Base-by-base conservation (phyloP, 306 rosid species). In the Lablab purpureus region DNA sequence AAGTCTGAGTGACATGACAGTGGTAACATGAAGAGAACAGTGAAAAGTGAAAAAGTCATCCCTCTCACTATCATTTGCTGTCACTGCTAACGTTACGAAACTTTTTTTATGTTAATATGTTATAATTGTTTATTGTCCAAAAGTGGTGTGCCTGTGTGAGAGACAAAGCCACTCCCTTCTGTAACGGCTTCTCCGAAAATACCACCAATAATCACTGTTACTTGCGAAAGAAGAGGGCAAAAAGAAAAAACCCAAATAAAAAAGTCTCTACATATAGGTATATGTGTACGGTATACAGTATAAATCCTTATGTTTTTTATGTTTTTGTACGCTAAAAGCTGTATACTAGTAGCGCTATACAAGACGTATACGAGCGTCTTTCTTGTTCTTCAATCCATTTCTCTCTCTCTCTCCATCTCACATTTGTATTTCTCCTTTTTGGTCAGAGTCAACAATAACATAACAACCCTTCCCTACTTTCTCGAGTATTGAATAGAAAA, bases 401-500 rank as follows among this genome's bases (percentile, higher is more conserved):
- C 14, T 28, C 0, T 62, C 34, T 64, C 17, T 81, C 55, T 50
- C 11, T 51, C 59, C 5, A 8, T 37, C 13, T 27, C 49, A 0
- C 17, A 1, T 19, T 46, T 10, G 17, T 62, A 13, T 28, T 5
- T 79, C 62, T 9, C 47, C 7, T 17, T 12, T 71, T 70, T 0
- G 18, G 78, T 74, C 82, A 37, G 63, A 56, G 84, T 82, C 89
- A 82, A 82, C 2, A 60, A 73, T 34, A 59, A 55, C 74, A 23
- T 47, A 40, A 40, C 49, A 28, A 36, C 60, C 58, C 21, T 28
- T 68, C 22, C 73, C 79, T 55, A 21, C 3, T 79, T 81, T 84
- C 56, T 12, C 75, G 70, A 70, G 6, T 75, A 6, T 85, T 81
- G 75, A 77, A 73, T 82, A 32, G 67, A 51, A 41, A 67, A 80